Conservation (phyloP, 257 asterid genomes). For the Gynochthodes officinalis region DNA sequence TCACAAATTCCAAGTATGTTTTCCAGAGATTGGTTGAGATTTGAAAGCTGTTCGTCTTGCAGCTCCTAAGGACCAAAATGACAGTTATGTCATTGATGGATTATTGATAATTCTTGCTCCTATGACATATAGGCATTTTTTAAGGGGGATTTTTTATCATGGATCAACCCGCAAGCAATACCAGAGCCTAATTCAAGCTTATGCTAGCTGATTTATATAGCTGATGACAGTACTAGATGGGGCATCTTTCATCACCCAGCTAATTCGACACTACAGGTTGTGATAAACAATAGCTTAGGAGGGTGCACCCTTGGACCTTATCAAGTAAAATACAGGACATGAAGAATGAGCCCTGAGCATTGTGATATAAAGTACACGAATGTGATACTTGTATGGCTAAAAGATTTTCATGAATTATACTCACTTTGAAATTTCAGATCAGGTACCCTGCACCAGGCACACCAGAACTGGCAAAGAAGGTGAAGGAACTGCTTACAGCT, state of each 20-base stretch:
- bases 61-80: not conserved
- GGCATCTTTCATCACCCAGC: not conserved
- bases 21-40: not conserved
- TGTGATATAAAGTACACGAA: not conserved
- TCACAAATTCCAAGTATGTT: not conserved
- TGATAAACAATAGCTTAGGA: not conserved
- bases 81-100: not conserved
- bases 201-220: not conserved
- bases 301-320: not conserved
- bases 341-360: not conserved
- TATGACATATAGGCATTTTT: not conserved
- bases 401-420: not conserved
- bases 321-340: not conserved
- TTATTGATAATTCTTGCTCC: not conserved
- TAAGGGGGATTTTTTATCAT: not conserved
- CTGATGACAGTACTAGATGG: not conserved
- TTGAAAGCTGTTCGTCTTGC: not conserved
- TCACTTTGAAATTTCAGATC: constrained; percentile 29
- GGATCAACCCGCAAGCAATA: not conserved
- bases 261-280: not conserved
- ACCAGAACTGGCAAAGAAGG: constrained; percentile 57
- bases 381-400: not conserved
- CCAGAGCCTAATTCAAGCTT: not conserved
- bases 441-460: constrained; percentile 79
- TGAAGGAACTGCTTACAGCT: constrained; percentile 47